Base-by-base conservation (phyloP, 345 rosid species). In the Citrus hindsii region DNA sequence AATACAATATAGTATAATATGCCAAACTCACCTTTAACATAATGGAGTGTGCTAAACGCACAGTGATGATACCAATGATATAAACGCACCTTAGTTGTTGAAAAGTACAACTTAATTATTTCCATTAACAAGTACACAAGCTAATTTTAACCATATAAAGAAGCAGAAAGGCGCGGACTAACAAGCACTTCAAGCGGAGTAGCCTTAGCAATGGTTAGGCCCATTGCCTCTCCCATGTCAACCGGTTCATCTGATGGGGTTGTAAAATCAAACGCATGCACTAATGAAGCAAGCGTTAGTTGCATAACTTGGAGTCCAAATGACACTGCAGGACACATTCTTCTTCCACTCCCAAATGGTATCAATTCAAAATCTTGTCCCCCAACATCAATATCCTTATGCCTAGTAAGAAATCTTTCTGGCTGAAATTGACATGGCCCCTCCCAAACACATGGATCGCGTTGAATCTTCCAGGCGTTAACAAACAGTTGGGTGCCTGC, bases 51-150 rank as follows among this genome's bases (percentile, higher is more conserved):
- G 51, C 18, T 46, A 12, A 46, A 46, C 0, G 18, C 51, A 46
- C 0, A 0, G 1, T 3, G 0, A 46, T 13, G 1, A 2, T 4
- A 42, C 12, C 48, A 42, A 3, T 5, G 7, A 5, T 22, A 5
- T 53, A 53, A 18, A 53, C 0, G 6, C 22, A 53, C 58, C 2
- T 18, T 1, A 51, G 21, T 53, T 53, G 58, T 53, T 53, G 22
- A 16, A 18, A 53, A 12, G 4, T 46, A 13, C 1, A 18, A 18
- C 58, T 18, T 19, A 53, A 4, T 19, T 18, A 53, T 22, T 19
- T 53, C 1, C 58, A 18, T 53, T 2, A 51, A 51, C 22, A 4
- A 51, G 19, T 51, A 51, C 7, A 51, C 1, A 53, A 18, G 58
- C 7, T 6, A 53, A 53, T 16, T 53, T 35, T 53, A 53, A 18